phyloP scores from a whole-genome alignment of 345 rosid genomes.

The Populus deltoides region DNA sequence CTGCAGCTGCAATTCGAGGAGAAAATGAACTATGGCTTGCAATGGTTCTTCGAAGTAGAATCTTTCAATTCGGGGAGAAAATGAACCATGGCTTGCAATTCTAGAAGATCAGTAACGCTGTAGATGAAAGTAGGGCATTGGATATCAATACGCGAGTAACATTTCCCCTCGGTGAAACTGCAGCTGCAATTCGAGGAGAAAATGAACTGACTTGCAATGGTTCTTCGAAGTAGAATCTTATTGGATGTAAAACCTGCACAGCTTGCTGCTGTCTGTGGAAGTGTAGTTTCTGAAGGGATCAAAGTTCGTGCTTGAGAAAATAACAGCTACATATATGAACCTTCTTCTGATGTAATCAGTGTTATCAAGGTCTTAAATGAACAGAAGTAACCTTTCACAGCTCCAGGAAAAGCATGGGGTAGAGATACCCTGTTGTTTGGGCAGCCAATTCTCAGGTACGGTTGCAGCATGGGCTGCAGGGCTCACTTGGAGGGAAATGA shows the following conservation, averaged over 20 bases:
- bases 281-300: constrained; percentile 84
- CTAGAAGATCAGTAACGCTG: constrained; percentile 74
- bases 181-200: constrained; percentile 93
- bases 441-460: constrained; percentile 90
- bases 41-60: constrained; percentile 70
- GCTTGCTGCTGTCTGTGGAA: constrained; percentile 75
- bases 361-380: constrained; percentile 58
- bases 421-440: constrained; percentile 64
- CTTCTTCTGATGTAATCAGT: constrained; percentile 53
- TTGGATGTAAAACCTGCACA: constrained; percentile 73
- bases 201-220: constrained; percentile 97
- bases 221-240: constrained; percentile 64
- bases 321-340: constrained; percentile 66
- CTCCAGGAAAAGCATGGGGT: constrained; percentile 88
- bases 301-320: constrained; percentile 77
- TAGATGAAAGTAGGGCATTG: constrained; percentile 77
- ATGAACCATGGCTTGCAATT: constrained; percentile 97
- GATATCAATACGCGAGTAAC: constrained; percentile 75
- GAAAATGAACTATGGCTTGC: constrained; percentile 98
- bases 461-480: constrained; percentile 99
- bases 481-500: constrained; percentile 82
- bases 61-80: constrained; percentile 88
- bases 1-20: constrained; percentile 93
- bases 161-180: constrained; percentile 91
- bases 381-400: constrained; percentile 49